These are phyloP conservation scores for Pharus latifolius DNA, from an alignment of 176 grass and related monocot species.

Conservation along the genomic window DNA sequence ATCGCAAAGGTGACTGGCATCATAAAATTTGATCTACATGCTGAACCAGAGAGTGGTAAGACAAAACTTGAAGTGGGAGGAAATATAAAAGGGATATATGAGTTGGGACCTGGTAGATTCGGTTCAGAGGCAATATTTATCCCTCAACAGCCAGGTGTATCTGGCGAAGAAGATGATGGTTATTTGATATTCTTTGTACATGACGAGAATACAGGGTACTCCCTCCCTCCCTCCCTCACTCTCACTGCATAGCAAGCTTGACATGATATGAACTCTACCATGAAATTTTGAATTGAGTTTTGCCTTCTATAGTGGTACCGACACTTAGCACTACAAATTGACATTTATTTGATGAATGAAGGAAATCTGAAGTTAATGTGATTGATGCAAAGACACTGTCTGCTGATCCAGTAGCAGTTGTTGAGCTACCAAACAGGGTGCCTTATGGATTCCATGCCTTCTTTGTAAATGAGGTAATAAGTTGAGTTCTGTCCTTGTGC, in stretches of 20 bases:
- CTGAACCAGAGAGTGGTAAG: constrained; percentile 45
- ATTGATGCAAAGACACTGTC: constrained; percentile 95
- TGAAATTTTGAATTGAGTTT: too few species aligned
- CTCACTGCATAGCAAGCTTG: neutral
- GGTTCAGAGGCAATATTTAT: constrained; percentile 91
- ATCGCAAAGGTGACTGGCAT: constrained; percentile 62
- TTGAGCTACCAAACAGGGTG: constrained; percentile 72
- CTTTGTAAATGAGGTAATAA: constrained; percentile 69
- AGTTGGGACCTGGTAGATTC: constrained; percentile 60
- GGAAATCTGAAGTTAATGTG: constrained; percentile 80
- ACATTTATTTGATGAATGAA: constrained; percentile 18
- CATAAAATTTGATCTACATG: constrained; percentile 79
- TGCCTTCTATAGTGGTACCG: neutral
- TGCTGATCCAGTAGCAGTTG: constrained; percentile 64
- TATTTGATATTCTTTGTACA: constrained; percentile 88
- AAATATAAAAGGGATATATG: constrained; percentile 64
- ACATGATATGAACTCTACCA: neutral
- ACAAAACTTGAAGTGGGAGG: constrained; percentile 76
- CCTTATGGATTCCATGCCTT: constrained; percentile 92
- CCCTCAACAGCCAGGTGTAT: constrained; percentile 46
- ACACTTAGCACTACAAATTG: neutral
- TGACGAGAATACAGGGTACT: constrained; percentile 83
- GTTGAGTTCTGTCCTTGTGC: neutral
- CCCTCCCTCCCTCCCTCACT: neutral
- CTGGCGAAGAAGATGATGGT: constrained; percentile 79